phyloP scores from a whole-genome alignment of 108 stramenopile species.

The Nitzschia sp. region DNA sequence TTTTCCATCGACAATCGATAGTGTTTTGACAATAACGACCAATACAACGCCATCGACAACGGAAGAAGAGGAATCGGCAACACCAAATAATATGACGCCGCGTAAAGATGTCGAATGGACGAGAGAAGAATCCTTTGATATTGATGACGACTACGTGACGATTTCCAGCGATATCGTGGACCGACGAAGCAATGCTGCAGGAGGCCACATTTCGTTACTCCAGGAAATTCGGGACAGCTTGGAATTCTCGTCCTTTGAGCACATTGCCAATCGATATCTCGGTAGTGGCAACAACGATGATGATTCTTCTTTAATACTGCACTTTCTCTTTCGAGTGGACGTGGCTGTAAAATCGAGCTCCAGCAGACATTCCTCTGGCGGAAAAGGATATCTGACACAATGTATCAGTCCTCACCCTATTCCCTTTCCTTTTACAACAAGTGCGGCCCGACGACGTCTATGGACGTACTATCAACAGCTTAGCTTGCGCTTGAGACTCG shows the following conservation, averaged over 20 bases:
- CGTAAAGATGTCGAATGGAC: slow-evolving; percentile 40
- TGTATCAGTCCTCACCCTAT: slow-evolving; percentile 57
- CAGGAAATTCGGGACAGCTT: slow-evolving; percentile 1
- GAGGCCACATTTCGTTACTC: background rate
- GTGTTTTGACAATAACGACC: slow-evolving; percentile 30
- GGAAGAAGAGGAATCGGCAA: slow-evolving; percentile 12
- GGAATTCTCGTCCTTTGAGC: slow-evolving; percentile 13
- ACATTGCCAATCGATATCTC: slow-evolving; percentile 19
- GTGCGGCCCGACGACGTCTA: slow-evolving; percentile 38
- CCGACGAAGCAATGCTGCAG: too few relatives aligned
- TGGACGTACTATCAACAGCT: slow-evolving; percentile 74
- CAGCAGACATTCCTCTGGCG: background rate
- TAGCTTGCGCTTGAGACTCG: slow-evolving; percentile 64
- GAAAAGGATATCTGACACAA: slow-evolving; percentile 45
- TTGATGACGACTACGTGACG: slow-evolving; percentile 46
- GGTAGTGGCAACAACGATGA: too few relatives aligned
- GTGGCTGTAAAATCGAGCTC: slow-evolving; percentile 12
- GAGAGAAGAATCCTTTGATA: slow-evolving; percentile 28
- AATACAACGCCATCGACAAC: background rate
- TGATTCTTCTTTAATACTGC: slow-evolving; percentile 27
- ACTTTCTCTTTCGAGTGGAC: slow-evolving; percentile 43
- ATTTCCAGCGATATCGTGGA: background rate
- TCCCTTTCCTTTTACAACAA: slow-evolving; percentile 45
- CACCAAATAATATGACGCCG: background rate
- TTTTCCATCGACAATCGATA: slow-evolving; percentile 36